Base-by-base conservation (phyloP, 1,284 basidiomycete species). In the Cystobasidiaceae sp. region DNA sequence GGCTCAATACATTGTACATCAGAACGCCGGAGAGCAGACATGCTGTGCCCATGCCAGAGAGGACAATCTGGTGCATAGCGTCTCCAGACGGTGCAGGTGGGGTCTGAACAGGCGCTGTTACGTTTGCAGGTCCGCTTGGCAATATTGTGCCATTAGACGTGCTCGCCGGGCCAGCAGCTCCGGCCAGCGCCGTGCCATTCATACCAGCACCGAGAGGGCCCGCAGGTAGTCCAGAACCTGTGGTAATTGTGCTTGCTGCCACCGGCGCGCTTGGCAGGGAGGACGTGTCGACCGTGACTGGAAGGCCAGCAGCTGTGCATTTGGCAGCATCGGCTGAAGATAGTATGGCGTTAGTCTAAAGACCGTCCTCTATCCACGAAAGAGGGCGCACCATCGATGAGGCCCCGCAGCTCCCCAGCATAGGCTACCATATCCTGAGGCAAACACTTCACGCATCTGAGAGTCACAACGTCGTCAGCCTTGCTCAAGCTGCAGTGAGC, bases 401-500 rank as follows among this genome's bases (percentile, higher is more conserved):
- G 21, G 34, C 51, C 51, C 32, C 34, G n/a, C 28, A 54, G 34
- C 17, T 32, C 51, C 17, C 51, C 51, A 5, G 51, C 11, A 13
- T 27, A 33, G 8, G 25, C 51, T 33, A 32, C 51, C 17, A 27
- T 21, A n/a, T 33, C 43, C 1, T 37, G 27, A 19, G 58, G 33
- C 27, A 28, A 39, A 39, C 58, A 50, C 32, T 39, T 23, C 27
- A 34, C 46, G 19, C 58, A 60, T 4, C 58, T 60, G 34, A 17
- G 27, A 37, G 15, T 27, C 49, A 33, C 15, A 17, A 21, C 15
- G 19, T 15, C 13, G 13, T 46, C 27, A 21, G 2, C 44, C 13
- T 46, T 2, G 6, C 44, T 46, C 48, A 21, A n/a, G n/a, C n/a
- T n/a, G n/a, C n/a, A n/a, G n/a, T n/a, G 37, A 11, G 37, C 9